Percentiles rank a stretch among this genome's conserved stretches.
These are phyloP conservation scores for Mycosarcoma maydis DNA, from an alignment of 1,284 basidiomycete species.

Conservation along the genomic window DNA sequence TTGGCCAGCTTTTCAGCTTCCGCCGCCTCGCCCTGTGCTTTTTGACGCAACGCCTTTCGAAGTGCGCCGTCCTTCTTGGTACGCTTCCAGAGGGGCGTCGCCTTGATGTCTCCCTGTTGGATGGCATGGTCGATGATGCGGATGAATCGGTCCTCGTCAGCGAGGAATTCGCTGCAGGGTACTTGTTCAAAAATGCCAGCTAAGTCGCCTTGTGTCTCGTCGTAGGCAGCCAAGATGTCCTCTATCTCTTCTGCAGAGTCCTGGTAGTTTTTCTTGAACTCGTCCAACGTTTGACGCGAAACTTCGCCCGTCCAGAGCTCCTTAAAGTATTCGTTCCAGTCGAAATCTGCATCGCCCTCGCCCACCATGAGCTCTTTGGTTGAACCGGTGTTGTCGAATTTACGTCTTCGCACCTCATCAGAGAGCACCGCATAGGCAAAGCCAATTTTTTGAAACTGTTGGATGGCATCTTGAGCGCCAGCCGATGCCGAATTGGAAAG, in stretches of 20 bases:
- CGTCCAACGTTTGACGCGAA: conserved; percentile 53
- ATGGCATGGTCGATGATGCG: conserved; percentile 53
- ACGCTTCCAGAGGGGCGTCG: conserved; percentile 33
- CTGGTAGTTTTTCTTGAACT: conserved; percentile 62
- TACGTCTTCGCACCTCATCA: conserved; percentile 48
- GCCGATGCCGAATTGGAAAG: conserved; percentile 29
- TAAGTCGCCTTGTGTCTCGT: conserved; percentile 49
- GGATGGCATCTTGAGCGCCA: conserved; percentile 39
- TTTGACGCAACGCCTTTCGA: conserved; percentile 44
- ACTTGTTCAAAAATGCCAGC: conserved; percentile 57
- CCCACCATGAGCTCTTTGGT: conserved; percentile 60
- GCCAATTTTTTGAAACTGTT: conserved; percentile 63
- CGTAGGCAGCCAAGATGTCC: conserved; percentile 61
- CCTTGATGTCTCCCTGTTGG: conserved; percentile 38
- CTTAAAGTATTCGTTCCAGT: conserved; percentile 67
- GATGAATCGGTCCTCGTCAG: conserved; percentile 56
- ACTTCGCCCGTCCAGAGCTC: conserved; percentile 65
- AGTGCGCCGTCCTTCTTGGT: conserved; percentile 38
- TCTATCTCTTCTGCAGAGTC: conserved; percentile 59
- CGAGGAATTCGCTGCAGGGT: conserved; percentile 60
- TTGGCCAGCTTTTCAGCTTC: conserved; percentile 60
- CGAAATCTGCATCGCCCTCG: conserved; percentile 60
- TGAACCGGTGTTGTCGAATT: conserved; percentile 63
- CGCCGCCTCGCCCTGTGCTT: conserved; percentile 50
- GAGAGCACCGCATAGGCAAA: conserved; percentile 66